Base-by-base conservation (phyloP, 306 rosid genomes). In the Cucurbita moschata region DNA sequence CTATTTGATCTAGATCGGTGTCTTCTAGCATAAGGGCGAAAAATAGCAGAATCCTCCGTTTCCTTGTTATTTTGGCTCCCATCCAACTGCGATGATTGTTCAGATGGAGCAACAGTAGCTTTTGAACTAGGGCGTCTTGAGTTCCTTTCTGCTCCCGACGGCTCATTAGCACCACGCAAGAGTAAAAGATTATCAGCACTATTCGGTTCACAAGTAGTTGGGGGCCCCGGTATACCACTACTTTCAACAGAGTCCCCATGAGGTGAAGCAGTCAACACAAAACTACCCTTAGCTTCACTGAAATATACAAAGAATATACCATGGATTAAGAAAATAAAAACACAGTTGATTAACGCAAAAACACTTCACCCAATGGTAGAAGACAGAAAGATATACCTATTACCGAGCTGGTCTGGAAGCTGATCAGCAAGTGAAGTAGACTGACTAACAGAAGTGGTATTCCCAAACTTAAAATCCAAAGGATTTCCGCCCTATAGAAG, bases 271-370 rank as follows among this genome's bases (percentile, higher is more conserved):
- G 99, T 87, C 90, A 85, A 86, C 35, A 90, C 97, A 84, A 89
- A 88, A 88, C 97, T 95, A 76, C 95, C 97, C 90, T 91, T 95
- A 30, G 97, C 96, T 85, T 95, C 99, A 73, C 99, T 95, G 87
- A 75, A 26, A 58, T 71, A 78, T 54, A 73, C 39, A 79, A 71
- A 67, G 18, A 76, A 47, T 74, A 68, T 58, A 74, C 52, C 50
- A 75, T 16, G 57, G 50, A 43, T 74, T 42, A 61, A 65, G 75
- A 18, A 72, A 37, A 6, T 30, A 55, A 26, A 39, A 77, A 8
- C 72, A 71, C 43, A 73, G 30, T 16, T 30, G 18, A 71, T 62
- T 74, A 77, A 18, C 46, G 74, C 30, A 61, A 49, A 56, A 53
- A 82, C 26, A 55, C 62, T 77, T 73, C 51, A 74, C 47, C 73